Conservation (phyloP, 2,329 filamentous ascomycete genomes). For the Coniochaeta hoffmannii region DNA sequence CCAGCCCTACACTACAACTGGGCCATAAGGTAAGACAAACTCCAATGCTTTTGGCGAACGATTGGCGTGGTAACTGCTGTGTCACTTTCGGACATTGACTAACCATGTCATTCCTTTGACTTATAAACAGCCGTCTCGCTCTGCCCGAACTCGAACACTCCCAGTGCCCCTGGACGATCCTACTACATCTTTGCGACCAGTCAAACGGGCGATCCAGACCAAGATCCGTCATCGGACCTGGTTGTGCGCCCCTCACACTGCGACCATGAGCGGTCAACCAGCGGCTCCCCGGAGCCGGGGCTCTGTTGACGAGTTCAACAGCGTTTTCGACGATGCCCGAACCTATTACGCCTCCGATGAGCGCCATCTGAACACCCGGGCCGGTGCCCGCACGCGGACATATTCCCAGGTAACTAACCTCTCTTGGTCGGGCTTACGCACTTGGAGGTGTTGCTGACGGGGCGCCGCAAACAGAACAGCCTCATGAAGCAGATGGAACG, state of each 20-base stretch:
- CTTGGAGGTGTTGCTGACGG: conserved; percentile 18
- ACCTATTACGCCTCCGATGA: conserved; percentile 53
- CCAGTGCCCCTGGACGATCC: background rate
- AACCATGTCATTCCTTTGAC: background rate
- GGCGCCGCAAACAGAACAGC: conserved; percentile 34
- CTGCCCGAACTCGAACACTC: background rate
- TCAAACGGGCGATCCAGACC: background rate
- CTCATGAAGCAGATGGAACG: conserved; percentile 46
- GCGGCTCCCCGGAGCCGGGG: conserved; percentile 14
- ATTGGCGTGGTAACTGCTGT: background rate
- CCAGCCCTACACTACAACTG: conserved; percentile 1
- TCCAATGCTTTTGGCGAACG: background rate
- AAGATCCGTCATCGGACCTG: background rate
- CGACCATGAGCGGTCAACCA: background rate
- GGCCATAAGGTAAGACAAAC: conserved; percentile 2
- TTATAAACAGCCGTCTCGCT: background rate
- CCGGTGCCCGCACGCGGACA: conserved; percentile 44
- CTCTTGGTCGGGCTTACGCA: background rate
- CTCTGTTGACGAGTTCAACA: conserved; percentile 35
- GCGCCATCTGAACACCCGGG: conserved; percentile 38
- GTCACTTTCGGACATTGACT: background rate
- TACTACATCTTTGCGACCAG: background rate
- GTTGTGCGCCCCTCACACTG: background rate
- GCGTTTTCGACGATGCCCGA: conserved; percentile 48
- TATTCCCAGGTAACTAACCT: conserved; percentile 41